phyloP scores from a whole-genome alignment of 805 yeast genomes.

The Cyberlindnera euphorbiiphila region DNA sequence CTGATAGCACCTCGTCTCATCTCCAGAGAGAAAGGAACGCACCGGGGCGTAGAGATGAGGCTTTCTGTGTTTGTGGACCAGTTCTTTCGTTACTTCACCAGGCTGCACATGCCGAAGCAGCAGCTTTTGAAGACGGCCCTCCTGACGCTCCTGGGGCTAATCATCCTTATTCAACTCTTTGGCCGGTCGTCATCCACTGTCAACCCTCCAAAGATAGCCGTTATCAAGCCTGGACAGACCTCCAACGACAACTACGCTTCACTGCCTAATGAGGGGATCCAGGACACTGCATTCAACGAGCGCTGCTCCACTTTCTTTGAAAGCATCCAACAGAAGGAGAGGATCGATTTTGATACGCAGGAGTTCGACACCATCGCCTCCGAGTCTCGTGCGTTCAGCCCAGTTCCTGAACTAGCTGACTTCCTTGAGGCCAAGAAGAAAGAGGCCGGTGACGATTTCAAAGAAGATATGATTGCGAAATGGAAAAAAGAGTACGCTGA shows the following conservation, averaged over 20 bases:
- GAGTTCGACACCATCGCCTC: conserved; percentile 7
- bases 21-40: no score
- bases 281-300: conserved; percentile 2
- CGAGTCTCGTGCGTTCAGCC: background rate
- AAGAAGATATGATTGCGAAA: conserved; percentile 3
- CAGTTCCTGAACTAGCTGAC: conserved; percentile 4
- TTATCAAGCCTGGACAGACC: conserved; percentile 11
- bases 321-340: conserved; percentile 7
- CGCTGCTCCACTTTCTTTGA: conserved; percentile 13
- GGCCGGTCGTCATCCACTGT: background rate
- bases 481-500: conserved; percentile 8
- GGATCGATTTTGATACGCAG: background rate
- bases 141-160: conserved; percentile 3
- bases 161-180: conserved; percentile 7
- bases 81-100: background rate
- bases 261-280: background rate
- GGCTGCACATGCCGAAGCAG: conserved; percentile 3
- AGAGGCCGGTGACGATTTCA: background rate
- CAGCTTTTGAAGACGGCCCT: conserved; percentile 8
- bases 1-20: no score
- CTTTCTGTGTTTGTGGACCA: conserved; percentile 1
- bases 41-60: no score
- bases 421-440: conserved; percentile 4
- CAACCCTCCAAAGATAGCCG: conserved; percentile 1
- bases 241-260: conserved; percentile 11